Percentiles rank a stretch among this genome's conserved stretches.
Conservation (phyloP, 164 flowering plant species). For the Vitis labrusca region DNA sequence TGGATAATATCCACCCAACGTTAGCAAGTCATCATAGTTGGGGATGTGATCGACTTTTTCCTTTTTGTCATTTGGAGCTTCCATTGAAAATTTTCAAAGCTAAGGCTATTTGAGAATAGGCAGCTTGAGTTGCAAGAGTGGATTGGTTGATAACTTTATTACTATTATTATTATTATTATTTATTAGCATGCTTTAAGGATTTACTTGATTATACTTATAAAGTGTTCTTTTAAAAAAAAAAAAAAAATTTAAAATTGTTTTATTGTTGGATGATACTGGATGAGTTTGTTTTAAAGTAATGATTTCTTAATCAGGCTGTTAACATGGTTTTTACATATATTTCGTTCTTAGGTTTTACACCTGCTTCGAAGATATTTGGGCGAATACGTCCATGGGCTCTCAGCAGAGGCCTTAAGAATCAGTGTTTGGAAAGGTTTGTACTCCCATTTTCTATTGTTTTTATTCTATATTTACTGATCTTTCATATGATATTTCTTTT, state of each 20-base stretch:
- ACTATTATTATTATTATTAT: too few relatives aligned
- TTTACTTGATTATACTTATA: background rate
- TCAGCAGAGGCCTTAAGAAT: slow-evolving; percentile 90
- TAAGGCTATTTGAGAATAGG: background rate
- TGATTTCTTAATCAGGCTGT: too few relatives aligned
- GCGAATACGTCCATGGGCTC: slow-evolving; percentile 96
- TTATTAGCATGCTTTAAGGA: background rate
- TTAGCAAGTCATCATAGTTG: too few relatives aligned
- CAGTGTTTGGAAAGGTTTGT: slow-evolving; percentile 94
- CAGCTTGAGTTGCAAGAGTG: background rate
- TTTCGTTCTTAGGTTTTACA: slow-evolving; percentile 66
- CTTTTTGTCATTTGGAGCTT: too few relatives aligned
- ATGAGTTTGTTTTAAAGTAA: background rate
- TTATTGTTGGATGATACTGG: background rate
- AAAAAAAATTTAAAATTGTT: background rate
- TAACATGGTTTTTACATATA: background rate
- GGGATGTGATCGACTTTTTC: too few relatives aligned
- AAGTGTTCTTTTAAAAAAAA: too few relatives aligned
- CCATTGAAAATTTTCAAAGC: too few relatives aligned
- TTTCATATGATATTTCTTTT: too few relatives aligned
- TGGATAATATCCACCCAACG: too few relatives aligned
- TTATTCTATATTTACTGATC: background rate
- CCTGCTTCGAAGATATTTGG: slow-evolving; percentile 91
- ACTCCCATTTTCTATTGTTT: background rate
- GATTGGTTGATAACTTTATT: background rate